These are phyloP conservation scores for Aspergillus pseudotamarii DNA, from an alignment of 2,329 filamentous ascomycete species.

Conservation along the genomic window DNA sequence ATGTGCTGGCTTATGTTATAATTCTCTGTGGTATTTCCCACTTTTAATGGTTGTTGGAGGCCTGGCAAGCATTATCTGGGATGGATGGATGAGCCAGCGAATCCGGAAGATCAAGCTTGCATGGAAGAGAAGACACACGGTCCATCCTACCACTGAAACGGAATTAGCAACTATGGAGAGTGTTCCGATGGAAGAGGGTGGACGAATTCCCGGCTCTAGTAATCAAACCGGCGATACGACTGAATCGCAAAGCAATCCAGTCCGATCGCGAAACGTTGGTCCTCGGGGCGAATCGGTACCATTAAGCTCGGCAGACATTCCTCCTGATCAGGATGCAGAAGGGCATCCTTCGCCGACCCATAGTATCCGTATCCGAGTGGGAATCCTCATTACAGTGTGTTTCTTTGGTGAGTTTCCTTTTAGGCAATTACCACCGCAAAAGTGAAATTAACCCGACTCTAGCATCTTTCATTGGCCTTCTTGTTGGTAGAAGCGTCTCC, in stretches of 20 bases:
- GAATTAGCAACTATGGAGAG: not conserved
- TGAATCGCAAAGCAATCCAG: not conserved
- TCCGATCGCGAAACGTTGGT: slow-evolving; percentile 16
- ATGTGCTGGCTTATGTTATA: slow-evolving; percentile 69
- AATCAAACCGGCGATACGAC: not conserved
- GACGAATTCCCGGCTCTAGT: not conserved
- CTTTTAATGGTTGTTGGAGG: slow-evolving; percentile 63
- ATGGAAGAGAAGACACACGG: slow-evolving; percentile 22
- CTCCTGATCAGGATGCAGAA: not conserved
- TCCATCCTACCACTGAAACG: slow-evolving; percentile 18
- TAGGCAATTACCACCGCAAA: too few species aligned
- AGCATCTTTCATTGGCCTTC: too few species aligned
- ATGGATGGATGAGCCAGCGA: slow-evolving; percentile 55
- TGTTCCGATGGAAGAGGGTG: not conserved
- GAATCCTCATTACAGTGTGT: slow-evolving; percentile 5
- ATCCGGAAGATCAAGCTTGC: slow-evolving; percentile 35
- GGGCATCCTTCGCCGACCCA: not conserved
- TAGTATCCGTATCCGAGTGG: slow-evolving; percentile 55
- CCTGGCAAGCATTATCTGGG: slow-evolving; percentile 56
- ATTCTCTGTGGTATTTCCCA: slow-evolving; percentile 75
- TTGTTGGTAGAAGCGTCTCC: too few species aligned
- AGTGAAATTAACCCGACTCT: too few species aligned
- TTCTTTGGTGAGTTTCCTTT: slow-evolving; percentile 44
- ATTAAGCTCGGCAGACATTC: not conserved
- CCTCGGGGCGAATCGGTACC: not conserved